Evolutionary conservation across 225 moss, liverwort and hornwort genomes (phyloP).

Genomic region (Neckera pumila): DNA sequence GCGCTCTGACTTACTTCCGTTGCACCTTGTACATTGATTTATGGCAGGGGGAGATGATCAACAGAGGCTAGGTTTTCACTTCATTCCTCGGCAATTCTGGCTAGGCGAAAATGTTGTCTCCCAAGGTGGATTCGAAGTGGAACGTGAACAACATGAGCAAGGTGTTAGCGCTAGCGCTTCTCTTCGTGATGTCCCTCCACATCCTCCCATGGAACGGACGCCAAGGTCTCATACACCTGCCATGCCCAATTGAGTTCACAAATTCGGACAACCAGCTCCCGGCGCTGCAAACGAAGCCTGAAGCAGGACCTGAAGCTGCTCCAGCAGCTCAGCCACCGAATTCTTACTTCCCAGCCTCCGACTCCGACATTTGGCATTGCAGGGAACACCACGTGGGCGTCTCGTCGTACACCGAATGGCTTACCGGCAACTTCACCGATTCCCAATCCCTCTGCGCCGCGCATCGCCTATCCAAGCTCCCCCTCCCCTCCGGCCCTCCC

Average conservation of each 20-base stretch:
- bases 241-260: not conserved
- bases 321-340: not conserved
- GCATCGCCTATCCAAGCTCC: not conserved
- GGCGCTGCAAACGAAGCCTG: not conserved
- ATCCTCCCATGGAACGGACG: not conserved
- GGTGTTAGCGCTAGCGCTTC: not conserved
- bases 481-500: not conserved
- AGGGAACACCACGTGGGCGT: not conserved
- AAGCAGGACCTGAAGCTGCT: not conserved
- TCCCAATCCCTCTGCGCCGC: slow-evolving; percentile 4
- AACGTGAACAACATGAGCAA: not conserved
- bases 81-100: not conserved
- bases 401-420: not conserved
- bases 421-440: not conserved
- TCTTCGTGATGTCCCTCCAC: not conserved
- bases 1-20: not conserved
- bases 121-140: not conserved
- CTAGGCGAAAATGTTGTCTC: not conserved
- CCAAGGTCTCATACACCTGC: not conserved
- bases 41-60: not conserved
- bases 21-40: not conserved
- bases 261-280: not conserved
- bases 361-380: slow-evolving; percentile 19
- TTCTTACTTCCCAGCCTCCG: not conserved
- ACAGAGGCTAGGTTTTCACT: not conserved